Conservation (phyloP, 2,329 filamentous ascomycete species). For the Juglanconis oblonga region DNA sequence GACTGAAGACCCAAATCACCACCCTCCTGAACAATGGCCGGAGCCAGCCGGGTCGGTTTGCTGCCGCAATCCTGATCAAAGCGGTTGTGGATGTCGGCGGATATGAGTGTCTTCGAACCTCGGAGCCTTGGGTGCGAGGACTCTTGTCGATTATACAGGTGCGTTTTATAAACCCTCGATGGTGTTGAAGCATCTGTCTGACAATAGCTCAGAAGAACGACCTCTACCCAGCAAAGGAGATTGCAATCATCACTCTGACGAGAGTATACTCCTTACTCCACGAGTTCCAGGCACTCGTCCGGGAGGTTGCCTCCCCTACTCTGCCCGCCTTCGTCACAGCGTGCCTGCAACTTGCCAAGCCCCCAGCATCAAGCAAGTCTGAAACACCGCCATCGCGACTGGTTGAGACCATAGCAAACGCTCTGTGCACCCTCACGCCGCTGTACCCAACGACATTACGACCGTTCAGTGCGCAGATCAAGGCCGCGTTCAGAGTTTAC, state of each 20-base stretch:
- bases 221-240: conserved; percentile 68
- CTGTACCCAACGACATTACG: conserved; percentile 81
- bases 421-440: conserved; percentile 70
- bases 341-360: conserved; percentile 65
- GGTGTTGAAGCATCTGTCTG: conserved; percentile 14
- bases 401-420: conserved; percentile 66
- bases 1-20: conserved; percentile 74
- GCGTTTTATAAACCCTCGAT: conserved; percentile 20
- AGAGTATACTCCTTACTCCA: conserved; percentile 82
- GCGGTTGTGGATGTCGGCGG: conserved; percentile 78
- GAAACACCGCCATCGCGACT: conserved; percentile 45
- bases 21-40: conserved; percentile 74
- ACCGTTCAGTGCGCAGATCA: conserved; percentile 68
- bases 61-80: conserved; percentile 76
- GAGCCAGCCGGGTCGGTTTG: conserved; percentile 70
- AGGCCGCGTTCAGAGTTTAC: conserved; percentile 54
- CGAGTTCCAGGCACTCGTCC: conserved; percentile 75
- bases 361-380: conserved; percentile 35
- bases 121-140: conserved; percentile 73
- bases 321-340: conserved; percentile 71
- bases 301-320: conserved; percentile 84
- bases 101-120: conserved; percentile 74
- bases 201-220: conserved; percentile 65
- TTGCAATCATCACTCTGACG: conserved; percentile 73
- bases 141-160: conserved; percentile 73